Conservation (phyloP, 768 basidiomycete species). For the Amylocystis lapponica region DNA sequence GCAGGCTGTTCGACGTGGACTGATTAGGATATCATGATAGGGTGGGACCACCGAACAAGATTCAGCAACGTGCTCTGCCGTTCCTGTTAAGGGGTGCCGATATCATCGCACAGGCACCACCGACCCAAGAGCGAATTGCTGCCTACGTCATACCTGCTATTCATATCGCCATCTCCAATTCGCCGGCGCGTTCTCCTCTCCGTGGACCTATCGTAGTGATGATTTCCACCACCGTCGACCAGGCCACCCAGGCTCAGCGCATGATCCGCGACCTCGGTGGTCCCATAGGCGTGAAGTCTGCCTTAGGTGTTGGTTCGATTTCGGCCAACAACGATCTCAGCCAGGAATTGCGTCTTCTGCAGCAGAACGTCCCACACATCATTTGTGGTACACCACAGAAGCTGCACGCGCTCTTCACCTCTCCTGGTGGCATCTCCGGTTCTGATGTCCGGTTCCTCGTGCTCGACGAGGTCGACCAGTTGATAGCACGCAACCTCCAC, state of each 20-base stretch:
- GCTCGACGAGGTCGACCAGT: constrained; percentile 95
- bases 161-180: constrained; percentile 69
- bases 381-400: constrained; percentile 98
- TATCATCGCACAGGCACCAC: constrained; percentile 98
- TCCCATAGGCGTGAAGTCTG: constrained; percentile 87
- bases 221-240: constrained; percentile 97
- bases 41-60: constrained; percentile 97
- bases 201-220: constrained; percentile 87
- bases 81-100: constrained; percentile 92
- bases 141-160: constrained; percentile 94
- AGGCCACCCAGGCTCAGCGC: constrained; percentile 93
- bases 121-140: constrained; percentile 96
- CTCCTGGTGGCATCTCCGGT: constrained; percentile 69
- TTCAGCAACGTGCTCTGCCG: constrained; percentile 93
- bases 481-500: constrained; percentile 94
- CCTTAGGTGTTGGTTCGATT: constrained; percentile 79
- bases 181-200: constrained; percentile 47
- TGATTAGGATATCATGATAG: too few relatives aligned
- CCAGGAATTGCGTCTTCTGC: constrained; percentile 77
- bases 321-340: constrained; percentile 52
- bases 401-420: constrained; percentile 84
- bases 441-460: constrained; percentile 90
- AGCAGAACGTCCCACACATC: constrained; percentile 91
- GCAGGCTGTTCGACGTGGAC: too few relatives aligned
- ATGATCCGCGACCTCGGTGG: constrained; percentile 94